Evolutionary conservation across 2,329 filamentous ascomycete genomes (phyloP).

Genomic region (Grosmannia clavigera): DNA sequence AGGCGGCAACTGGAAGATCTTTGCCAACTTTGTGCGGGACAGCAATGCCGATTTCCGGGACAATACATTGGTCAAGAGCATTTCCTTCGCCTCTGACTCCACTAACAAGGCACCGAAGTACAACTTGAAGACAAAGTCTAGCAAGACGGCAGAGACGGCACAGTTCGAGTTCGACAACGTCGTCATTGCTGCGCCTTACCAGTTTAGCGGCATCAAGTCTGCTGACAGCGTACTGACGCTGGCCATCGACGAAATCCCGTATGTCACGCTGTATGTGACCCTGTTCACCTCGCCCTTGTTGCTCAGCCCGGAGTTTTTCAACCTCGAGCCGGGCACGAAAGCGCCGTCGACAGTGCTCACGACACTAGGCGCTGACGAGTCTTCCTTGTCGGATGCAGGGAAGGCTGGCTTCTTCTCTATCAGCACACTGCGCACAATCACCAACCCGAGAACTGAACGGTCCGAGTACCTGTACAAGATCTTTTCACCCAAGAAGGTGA

Average conservation of each 20-base stretch:
- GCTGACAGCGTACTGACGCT: conserved; percentile 56
- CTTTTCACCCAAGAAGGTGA: conserved; percentile 45
- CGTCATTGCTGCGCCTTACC: conserved; percentile 71
- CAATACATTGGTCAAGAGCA: conserved; percentile 50
- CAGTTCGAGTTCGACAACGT: conserved; percentile 59
- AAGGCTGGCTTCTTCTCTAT: conserved; percentile 75
- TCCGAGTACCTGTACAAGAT: conserved; percentile 53
- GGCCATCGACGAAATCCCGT: conserved; percentile 67
- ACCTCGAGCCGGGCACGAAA: conserved; percentile 39
- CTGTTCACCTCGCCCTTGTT: conserved; percentile 67
- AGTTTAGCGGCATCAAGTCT: conserved; percentile 59
- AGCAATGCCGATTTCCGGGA: conserved; percentile 49
- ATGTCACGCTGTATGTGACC: conserved; percentile 78
- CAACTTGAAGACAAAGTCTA: conserved; percentile 25
- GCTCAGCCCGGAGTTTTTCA: conserved; percentile 65
- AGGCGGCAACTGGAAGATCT: conserved; percentile 92
- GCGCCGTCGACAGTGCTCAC: conserved; percentile 72
- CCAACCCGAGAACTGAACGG: conserved; percentile 44
- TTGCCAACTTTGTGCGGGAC: conserved; percentile 61
- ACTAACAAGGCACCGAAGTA: conserved; percentile 25
- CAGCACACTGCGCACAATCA: conserved; percentile 54
- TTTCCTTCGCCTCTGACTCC: neutral
- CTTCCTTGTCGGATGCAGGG: conserved; percentile 46
- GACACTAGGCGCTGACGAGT: conserved; percentile 54
- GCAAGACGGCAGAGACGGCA: conserved; percentile 2